Conservation (phyloP, 176 grass and related monocot species). For the Melocanna baccifera region DNA sequence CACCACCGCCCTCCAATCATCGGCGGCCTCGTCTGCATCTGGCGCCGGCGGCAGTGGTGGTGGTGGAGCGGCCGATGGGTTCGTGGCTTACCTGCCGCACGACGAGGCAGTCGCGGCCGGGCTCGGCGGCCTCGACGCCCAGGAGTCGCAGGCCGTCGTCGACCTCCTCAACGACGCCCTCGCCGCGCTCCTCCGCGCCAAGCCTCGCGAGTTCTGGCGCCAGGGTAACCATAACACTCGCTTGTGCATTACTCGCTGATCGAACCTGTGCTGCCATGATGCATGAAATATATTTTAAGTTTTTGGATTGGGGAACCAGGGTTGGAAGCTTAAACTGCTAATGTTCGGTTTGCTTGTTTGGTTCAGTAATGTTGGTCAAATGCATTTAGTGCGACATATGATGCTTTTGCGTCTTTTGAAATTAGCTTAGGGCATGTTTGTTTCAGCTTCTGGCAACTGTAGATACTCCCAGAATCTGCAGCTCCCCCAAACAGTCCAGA, state of each 20-base stretch:
- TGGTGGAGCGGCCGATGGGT: conserved; percentile 27
- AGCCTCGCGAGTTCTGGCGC: conserved; percentile 78
- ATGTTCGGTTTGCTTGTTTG: conserved; percentile 7
- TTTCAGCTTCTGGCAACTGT: no score
- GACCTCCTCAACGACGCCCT: conserved; percentile 83
- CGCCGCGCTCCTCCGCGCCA: conserved; percentile 52
- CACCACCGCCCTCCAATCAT: conserved; percentile 62
- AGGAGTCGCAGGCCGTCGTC: conserved; percentile 88
- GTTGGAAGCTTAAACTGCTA: neutral
- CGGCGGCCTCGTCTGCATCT: conserved; percentile 40
- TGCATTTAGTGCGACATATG: neutral
- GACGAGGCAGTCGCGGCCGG: conserved; percentile 89
- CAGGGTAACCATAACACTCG: conserved; percentile 46
- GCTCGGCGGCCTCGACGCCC: conserved; percentile 73
- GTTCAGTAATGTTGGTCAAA: neutral
- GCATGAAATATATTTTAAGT: neutral
- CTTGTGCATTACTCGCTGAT: neutral
- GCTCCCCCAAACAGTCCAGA: no score
- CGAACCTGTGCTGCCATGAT: neutral
- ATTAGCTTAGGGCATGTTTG: neutral
- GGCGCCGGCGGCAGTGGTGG: neutral
- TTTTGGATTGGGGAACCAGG: neutral
- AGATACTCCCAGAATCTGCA: no score
- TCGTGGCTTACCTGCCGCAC: conserved; percentile 81
- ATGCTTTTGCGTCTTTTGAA: neutral